A percentile compares a stretch with the other conserved stretches of the same genome.
These are phyloP conservation scores for Mycena belliarum DNA, from an alignment of 768 basidiomycete genomes.

Conservation along the genomic window DNA sequence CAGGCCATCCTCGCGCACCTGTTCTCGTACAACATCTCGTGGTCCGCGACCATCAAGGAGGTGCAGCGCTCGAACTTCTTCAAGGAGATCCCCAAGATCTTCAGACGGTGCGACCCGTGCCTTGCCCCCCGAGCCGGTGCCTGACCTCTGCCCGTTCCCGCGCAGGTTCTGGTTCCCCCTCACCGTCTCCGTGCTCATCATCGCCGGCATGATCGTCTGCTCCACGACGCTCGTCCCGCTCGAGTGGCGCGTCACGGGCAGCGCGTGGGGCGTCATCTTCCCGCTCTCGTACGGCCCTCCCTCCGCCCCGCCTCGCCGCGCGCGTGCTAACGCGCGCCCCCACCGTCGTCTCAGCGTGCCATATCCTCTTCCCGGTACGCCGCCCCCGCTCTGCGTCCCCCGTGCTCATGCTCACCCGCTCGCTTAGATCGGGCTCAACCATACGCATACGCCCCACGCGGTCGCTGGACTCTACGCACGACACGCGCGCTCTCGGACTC, in stretches of 20 bases:
- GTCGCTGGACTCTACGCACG: not conserved
- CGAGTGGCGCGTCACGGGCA: conserved; percentile 62
- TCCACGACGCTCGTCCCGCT: conserved; percentile 52
- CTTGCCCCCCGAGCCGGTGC: conserved; percentile 31
- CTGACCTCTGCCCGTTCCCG: conserved; percentile 17
- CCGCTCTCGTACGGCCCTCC: conserved; percentile 61
- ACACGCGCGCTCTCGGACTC: not conserved
- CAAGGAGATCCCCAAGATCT: conserved; percentile 83
- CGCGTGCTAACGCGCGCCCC: not conserved
- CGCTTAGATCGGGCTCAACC: conserved; percentile 43
- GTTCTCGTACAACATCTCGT: conserved; percentile 77
- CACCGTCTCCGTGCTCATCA: conserved; percentile 51
- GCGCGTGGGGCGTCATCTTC: conserved; percentile 71
- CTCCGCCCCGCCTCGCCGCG: not conserved
- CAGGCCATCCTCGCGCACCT: conserved; percentile 66
- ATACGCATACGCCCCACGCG: conserved; percentile 13
- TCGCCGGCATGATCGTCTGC: conserved; percentile 58
- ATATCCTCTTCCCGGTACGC: conserved; percentile 74
- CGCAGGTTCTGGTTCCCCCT: conserved; percentile 60
- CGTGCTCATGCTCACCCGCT: conserved; percentile 1
- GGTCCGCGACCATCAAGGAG: conserved; percentile 82
- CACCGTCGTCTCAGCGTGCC: conserved; percentile 63
- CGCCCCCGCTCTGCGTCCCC: not conserved
- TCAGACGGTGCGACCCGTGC: conserved; percentile 74
- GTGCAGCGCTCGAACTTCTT: conserved; percentile 90